phyloP scores from a whole-genome alignment of 2,329 filamentous ascomycete species.

The Trichoderma afroharzianum region DNA sequence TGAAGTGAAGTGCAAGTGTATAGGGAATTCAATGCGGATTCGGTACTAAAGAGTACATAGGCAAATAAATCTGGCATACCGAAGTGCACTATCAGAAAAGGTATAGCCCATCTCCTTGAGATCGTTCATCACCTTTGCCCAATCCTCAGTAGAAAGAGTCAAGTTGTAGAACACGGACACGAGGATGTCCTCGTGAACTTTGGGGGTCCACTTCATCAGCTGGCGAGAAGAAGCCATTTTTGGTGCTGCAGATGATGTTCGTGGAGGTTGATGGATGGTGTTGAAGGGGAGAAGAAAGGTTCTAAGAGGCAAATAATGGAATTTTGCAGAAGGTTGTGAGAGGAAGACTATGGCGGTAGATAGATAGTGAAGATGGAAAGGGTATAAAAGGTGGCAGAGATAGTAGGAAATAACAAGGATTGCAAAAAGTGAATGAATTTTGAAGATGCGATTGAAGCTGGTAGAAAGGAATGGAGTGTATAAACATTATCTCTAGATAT shows the following conservation, averaged over 20 bases:
- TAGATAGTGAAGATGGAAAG: neutral
- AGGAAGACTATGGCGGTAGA: neutral
- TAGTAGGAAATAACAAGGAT: neutral
- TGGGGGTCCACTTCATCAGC: conserved; percentile 39
- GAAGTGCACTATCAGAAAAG: conserved; percentile 40
- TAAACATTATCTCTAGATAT: neutral
- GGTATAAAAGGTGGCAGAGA: neutral
- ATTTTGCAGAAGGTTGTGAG: neutral
- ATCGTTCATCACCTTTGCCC: conserved; percentile 36
- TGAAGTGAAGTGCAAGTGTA: neutral
- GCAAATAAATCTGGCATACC: conserved; percentile 30
- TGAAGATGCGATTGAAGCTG: neutral
- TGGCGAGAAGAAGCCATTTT: conserved; percentile 24
- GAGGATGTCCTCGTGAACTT: conserved; percentile 44
- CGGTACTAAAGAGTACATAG: neutral
- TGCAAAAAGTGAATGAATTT: neutral
- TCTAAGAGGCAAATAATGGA: neutral
- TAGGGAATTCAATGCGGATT: conserved; percentile 2
- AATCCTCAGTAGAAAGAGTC: conserved; percentile 32
- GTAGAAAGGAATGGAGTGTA: neutral
- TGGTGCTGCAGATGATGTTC: neutral
- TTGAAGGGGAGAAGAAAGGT: conserved; percentile 1
- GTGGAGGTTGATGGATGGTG: neutral
- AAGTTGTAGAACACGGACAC: conserved; percentile 37
- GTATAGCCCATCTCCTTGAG: conserved; percentile 38